Conservation (phyloP, 768 basidiomycete species). For the Leccinum olivaceopallidum region DNA sequence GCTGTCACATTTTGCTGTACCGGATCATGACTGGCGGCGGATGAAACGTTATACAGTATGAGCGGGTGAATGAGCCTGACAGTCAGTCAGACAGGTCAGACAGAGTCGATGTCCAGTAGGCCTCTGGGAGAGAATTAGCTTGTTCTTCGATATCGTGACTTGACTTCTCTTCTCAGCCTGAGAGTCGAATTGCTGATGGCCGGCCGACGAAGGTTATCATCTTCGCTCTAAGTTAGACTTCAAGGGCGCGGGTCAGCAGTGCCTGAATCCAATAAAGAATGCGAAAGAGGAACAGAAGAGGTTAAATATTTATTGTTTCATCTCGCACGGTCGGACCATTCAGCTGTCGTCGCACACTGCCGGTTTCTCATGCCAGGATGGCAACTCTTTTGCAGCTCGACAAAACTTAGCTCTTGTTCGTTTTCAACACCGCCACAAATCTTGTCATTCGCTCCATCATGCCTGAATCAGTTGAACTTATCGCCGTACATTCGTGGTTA, state of each 20-base stretch:
- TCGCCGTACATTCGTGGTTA: slow-evolving; percentile 16
- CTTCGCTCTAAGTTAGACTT: slow-evolving; percentile 22
- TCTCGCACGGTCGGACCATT: slow-evolving; percentile 1
- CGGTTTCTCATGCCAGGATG: slow-evolving; percentile 21
- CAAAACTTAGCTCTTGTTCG: slow-evolving; percentile 2
- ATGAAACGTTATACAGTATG: neutral
- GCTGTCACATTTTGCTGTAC: neutral
- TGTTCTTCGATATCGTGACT: neutral
- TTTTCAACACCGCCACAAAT: slow-evolving; percentile 16
- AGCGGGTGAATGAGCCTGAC: neutral
- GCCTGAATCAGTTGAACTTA: slow-evolving; percentile 10
- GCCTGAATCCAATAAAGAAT: slow-evolving; percentile 21
- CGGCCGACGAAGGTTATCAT: slow-evolving; percentile 27
- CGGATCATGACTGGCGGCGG: neutral
- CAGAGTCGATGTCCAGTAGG: neutral
- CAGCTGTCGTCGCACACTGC: slow-evolving; percentile 15
- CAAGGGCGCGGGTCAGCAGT: neutral
- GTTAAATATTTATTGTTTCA: slow-evolving; percentile 21
- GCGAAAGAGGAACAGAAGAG: slow-evolving; percentile 5
- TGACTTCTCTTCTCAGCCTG: slow-evolving; percentile 18
- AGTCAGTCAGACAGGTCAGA: too few relatives aligned
- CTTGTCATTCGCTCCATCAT: slow-evolving; percentile 16
- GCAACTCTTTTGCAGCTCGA: slow-evolving; percentile 2
- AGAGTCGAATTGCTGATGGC: slow-evolving; percentile 16
- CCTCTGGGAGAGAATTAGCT: neutral